These are phyloP conservation scores for Neolentinus lepideus DNA, from an alignment of 1,284 basidiomycete genomes.

Conservation along the genomic window DNA sequence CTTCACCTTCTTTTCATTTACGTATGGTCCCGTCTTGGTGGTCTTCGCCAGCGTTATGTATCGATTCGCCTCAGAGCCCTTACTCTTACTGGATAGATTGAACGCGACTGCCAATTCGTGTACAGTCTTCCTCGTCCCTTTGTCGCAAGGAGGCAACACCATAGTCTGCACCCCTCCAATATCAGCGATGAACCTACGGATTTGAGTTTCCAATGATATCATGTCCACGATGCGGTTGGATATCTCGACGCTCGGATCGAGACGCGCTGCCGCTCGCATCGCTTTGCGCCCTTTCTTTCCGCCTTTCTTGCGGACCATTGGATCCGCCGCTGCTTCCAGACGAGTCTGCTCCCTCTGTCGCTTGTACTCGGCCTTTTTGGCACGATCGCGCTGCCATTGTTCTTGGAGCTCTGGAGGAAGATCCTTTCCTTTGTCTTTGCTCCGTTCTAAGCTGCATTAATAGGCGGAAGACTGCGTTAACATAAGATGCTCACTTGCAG, in stretches of 20 bases:
- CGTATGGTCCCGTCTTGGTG: constrained; percentile 38
- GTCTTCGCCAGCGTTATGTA: constrained; percentile 71
- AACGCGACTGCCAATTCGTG: constrained; percentile 78
- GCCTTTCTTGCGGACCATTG: constrained; percentile 45
- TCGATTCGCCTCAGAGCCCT: constrained; percentile 56
- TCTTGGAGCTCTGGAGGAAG: constrained; percentile 58
- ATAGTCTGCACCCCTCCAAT: constrained; percentile 44
- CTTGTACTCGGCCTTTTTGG: constrained; percentile 77
- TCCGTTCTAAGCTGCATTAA: constrained; percentile 30
- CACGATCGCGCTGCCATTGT: constrained; percentile 78
- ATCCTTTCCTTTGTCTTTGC: constrained; percentile 47
- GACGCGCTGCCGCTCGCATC: constrained; percentile 43
- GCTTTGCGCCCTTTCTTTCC: constrained; percentile 66
- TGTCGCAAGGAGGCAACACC: constrained; percentile 71
- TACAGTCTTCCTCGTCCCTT: constrained; percentile 58
- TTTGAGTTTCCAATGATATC: constrained; percentile 54
- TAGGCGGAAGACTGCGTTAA: neutral
- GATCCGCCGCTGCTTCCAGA: constrained; percentile 48
- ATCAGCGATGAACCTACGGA: constrained; percentile 62
- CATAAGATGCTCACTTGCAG: constrained; percentile 18
- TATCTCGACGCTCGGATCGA: constrained; percentile 37
- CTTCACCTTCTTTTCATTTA: constrained; percentile 54
- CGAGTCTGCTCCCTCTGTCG: constrained; percentile 52
- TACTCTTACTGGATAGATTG: constrained; percentile 68
- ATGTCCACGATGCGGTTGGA: constrained; percentile 49